These are phyloP conservation scores for Durusdinium trenchii DNA, from an alignment of 73 alveolate species.

Conservation along the genomic window DNA sequence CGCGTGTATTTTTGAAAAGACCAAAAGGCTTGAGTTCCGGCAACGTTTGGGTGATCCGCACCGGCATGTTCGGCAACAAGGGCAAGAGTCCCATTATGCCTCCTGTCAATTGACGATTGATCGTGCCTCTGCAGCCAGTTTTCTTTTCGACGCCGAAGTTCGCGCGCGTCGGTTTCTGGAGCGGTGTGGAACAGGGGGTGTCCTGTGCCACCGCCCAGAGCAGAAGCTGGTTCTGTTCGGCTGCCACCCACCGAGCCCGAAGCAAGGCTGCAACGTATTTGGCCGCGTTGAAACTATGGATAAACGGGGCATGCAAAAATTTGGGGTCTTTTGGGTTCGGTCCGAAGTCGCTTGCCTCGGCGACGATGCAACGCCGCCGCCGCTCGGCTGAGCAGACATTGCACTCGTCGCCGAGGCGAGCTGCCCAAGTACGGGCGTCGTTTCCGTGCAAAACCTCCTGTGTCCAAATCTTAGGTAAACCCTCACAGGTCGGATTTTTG, in stretches of 20 bases:
- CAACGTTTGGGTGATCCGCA: slow-evolving; percentile 5
- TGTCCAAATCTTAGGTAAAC: no score
- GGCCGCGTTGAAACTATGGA: background rate
- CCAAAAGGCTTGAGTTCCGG: background rate
- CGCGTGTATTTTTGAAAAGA: background rate
- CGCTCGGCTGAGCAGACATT: background rate
- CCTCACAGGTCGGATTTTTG: no score
- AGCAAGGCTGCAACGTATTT: background rate
- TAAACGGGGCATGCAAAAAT: background rate
- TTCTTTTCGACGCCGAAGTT: background rate
- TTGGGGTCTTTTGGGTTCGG: background rate
- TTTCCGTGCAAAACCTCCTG: no score
- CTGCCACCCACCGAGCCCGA: background rate
- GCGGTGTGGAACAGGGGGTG: background rate
- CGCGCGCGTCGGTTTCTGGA: background rate
- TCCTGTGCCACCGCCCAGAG: background rate
- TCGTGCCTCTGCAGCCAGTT: slow-evolving; percentile 15
- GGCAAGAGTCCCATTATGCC: slow-evolving; percentile 2
- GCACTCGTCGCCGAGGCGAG: background rate
- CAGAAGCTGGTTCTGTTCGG: background rate
- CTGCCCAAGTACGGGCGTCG: background rate
- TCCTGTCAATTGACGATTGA: background rate
- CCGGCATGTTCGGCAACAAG: background rate
- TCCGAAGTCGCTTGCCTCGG: background rate
- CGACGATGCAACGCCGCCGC: background rate